A percentile compares a stretch with the other conserved stretches of the same genome.
These are phyloP conservation scores for Phytopythium chamaehyphon DNA, from an alignment of 352 stramenopile species.

Conservation along the genomic window DNA sequence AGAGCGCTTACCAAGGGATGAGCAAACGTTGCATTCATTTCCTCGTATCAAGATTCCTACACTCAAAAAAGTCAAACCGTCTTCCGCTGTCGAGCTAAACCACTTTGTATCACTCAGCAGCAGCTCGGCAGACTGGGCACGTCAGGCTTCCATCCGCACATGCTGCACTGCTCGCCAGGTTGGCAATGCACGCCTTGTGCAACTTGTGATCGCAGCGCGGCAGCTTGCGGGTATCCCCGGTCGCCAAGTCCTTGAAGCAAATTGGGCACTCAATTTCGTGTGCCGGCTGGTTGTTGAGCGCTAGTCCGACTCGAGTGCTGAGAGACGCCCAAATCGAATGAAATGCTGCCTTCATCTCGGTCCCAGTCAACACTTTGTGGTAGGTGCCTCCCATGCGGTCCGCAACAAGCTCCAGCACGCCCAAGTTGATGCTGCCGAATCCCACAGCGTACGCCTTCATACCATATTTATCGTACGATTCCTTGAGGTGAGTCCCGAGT, in stretches of 20 bases:
- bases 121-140: too few relatives aligned
- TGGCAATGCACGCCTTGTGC: conserved; percentile 2
- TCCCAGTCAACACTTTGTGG: conserved; percentile 51
- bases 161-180: too few relatives aligned
- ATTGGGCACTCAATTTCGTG: not conserved
- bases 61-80: too few relatives aligned
- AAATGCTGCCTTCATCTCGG: conserved; percentile 74
- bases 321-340: conserved; percentile 71
- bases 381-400: conserved; percentile 55
- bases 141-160: too few relatives aligned
- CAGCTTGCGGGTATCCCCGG: not conserved
- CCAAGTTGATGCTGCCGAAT: conserved; percentile 64
- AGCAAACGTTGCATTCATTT: too few relatives aligned
- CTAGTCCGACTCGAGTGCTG: conserved; percentile 25
- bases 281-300: not conserved
- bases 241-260: conserved; percentile 1
- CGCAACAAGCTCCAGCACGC: conserved; percentile 49
- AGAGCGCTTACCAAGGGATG: too few relatives aligned
- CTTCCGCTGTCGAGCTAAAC: too few relatives aligned
- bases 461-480: conserved; percentile 52
- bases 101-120: too few relatives aligned
- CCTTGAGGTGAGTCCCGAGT: conserved; percentile 48
- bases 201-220: not conserved
- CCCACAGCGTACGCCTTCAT: conserved; percentile 64
- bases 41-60: too few relatives aligned